phyloP scores from a whole-genome alignment of 1,139 yeast species.

The Sugiyamaella paludigena region DNA sequence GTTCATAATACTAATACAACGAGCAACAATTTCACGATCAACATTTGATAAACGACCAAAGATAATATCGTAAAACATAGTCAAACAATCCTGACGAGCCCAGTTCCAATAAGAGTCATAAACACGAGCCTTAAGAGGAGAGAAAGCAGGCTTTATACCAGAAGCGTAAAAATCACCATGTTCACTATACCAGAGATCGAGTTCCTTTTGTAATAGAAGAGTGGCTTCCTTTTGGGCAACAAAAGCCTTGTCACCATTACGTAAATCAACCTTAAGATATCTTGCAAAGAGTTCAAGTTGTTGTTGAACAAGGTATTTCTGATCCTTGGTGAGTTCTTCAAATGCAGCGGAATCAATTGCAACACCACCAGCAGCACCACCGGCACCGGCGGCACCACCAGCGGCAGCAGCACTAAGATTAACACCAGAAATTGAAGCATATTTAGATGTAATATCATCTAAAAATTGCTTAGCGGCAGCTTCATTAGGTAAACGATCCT shows the following conservation, averaged over 20 bases:
- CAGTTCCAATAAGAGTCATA: conserved; percentile 99
- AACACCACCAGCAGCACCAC: conserved; percentile 72
- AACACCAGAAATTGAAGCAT: conserved; percentile 79
- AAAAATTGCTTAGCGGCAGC: conserved; percentile 86
- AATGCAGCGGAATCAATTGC: conserved; percentile 94
- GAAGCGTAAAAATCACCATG: conserved; percentile 93
- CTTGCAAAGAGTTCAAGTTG: conserved; percentile 94
- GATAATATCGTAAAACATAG: conserved; percentile 92
- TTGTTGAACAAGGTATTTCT: conserved; percentile 84
- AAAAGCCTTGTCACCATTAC: conserved; percentile 83
- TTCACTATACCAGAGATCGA: conserved; percentile 90
- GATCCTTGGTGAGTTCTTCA: conserved; percentile 90
- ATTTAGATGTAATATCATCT: conserved; percentile 77
- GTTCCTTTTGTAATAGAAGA: conserved; percentile 76
- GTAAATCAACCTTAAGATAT: conserved; percentile 87
- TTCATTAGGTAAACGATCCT: conserved; percentile 80
- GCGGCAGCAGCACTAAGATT: conserved; percentile 67
- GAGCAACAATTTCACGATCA: conserved; percentile 93
- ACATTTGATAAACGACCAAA: conserved; percentile 88
- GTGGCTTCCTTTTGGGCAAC: conserved; percentile 88
- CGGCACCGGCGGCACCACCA: conserved; percentile 55
- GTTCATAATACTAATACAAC: conserved; percentile 97
- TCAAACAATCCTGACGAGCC: conserved; percentile 96
- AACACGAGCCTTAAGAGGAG: conserved; percentile 88
- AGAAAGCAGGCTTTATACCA: conserved; percentile 88